A percentile compares a stretch with the other conserved stretches of the same genome.
Conservation (phyloP, 75 land plant genomes). For the Cupressus sempervirens region DNA sequence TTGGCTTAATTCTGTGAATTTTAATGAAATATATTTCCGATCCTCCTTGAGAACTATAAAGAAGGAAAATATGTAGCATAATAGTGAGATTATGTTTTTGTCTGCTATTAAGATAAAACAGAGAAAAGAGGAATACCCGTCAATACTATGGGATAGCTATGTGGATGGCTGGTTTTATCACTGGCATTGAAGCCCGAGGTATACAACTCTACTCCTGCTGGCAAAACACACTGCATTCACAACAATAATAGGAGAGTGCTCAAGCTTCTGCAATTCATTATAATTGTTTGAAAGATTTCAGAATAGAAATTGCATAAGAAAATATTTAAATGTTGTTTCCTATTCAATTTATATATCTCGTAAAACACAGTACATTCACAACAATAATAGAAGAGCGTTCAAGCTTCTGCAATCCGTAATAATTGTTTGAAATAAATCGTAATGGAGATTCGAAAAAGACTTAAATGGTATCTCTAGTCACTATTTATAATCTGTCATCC, state of each 20-base stretch:
- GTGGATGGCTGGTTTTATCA: slow-evolving; percentile 58
- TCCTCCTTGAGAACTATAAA: background rate
- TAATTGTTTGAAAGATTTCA: background rate
- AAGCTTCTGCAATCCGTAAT: background rate
- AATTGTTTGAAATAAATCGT: no score
- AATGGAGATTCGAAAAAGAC: no score
- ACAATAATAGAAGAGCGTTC: background rate
- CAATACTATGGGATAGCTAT: slow-evolving; percentile 91
- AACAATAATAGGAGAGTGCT: background rate
- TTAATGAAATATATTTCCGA: background rate
- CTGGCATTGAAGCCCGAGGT: slow-evolving; percentile 57
- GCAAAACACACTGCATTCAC: slow-evolving; percentile 81
- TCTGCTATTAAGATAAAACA: background rate
- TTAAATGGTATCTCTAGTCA: no score
- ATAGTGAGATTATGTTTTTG: background rate
- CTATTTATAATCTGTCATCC: no score
- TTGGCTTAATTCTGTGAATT: background rate
- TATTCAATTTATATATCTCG: no score
- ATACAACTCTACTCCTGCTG: slow-evolving; percentile 83
- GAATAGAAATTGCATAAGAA: slow-evolving; percentile 37
- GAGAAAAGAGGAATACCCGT: slow-evolving; percentile 51
- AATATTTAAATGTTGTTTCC: no score
- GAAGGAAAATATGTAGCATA: background rate
- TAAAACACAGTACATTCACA: background rate
- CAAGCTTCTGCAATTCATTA: background rate